Base-by-base conservation (phyloP, 2,329 filamentous ascomycete species). In the Keithomyces neogunnii region DNA sequence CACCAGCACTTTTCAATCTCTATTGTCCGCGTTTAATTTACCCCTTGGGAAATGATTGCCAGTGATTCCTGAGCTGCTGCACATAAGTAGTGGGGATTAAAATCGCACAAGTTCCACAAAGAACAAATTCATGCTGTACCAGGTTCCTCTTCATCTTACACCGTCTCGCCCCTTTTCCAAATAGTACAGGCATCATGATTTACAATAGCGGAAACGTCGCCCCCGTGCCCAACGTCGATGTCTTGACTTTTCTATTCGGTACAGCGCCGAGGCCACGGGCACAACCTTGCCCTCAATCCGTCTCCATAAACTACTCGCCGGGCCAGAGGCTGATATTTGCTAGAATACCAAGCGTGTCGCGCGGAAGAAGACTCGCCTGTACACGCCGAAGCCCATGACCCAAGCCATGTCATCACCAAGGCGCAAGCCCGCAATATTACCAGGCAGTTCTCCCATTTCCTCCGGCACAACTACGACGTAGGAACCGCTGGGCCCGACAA, bases 301-400 rank as follows among this genome's bases (percentile, higher is more conserved):
- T 11, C 30, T 36, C 29, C 43, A 45, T 6, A 45, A 31, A 47
- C n/a, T 47, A n/a, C 7, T 4, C 19, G 19, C 19, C 19, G 19
- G 19, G 19, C 1, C 19, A 19, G 19, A 1, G 19, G 19, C 19
- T 19, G 19, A 19, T 75, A 13, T 70, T 13, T 7, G 2, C 26
- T 63, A 13, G 53, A 67, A 31, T 53, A 62, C 39, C n/a, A 36
- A 5, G 39, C 43, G 3, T 63, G 61, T 40, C 55, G 54, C 1
- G 60, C 66, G 10, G 59, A 71, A 28, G 73, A 79, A 45, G 70
- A 80, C 48, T 77, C 75, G 0, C 58, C 76, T 2, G 64, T 85
- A 3, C 80, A 84, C 60, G 69, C 73, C 43, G 80, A 82, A 56
- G 81, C 82, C 1, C 70, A 72, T 5, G 69, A 83, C 47, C 77